Evolutionary conservation across 169 alveolate genomes (phyloP).

Genomic region (Ichthyophthirius multifiliis): DNA sequence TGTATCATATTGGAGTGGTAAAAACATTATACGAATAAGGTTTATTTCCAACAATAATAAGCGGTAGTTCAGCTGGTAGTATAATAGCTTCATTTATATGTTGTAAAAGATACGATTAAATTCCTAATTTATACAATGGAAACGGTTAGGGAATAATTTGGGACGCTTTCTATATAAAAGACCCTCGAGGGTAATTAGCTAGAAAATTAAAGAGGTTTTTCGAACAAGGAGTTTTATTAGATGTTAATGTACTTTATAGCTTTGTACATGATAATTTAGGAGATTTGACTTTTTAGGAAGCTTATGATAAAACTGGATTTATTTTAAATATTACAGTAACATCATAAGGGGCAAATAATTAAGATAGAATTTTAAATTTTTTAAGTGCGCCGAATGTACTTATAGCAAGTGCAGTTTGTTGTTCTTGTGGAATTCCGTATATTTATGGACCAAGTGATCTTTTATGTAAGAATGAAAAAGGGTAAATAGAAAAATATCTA

Average conservation of each 20-base stretch:
- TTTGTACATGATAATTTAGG: constrained; percentile 40
- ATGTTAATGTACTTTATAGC: constrained; percentile 10
- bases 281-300: constrained; percentile 71
- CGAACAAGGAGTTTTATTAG: constrained; percentile 27
- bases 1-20: constrained; percentile 69
- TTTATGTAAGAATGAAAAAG: constrained; percentile 51
- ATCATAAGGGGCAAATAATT: constrained; percentile 22
- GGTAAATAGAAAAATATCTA: constrained; percentile 44
- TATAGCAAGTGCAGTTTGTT: constrained; percentile 62
- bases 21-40: constrained; percentile 52
- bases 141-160: constrained; percentile 9
- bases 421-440: constrained; percentile 63
- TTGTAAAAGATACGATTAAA: constrained; percentile 36
- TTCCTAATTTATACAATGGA: constrained; percentile 31
- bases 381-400: constrained; percentile 70
- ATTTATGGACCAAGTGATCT: constrained; percentile 66
- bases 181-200: not conserved
- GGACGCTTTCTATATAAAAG: constrained; percentile 13
- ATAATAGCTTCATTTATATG: constrained; percentile 57
- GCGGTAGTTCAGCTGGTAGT: constrained; percentile 76
- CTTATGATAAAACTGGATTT: constrained; percentile 56
- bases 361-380: constrained; percentile 55
- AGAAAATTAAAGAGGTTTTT: constrained; percentile 25
- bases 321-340: constrained; percentile 63
- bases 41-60: constrained; percentile 60